These are phyloP conservation scores for Yamadazyma sp. DNA, from an alignment of 805 yeast species.

Conservation along the genomic window DNA sequence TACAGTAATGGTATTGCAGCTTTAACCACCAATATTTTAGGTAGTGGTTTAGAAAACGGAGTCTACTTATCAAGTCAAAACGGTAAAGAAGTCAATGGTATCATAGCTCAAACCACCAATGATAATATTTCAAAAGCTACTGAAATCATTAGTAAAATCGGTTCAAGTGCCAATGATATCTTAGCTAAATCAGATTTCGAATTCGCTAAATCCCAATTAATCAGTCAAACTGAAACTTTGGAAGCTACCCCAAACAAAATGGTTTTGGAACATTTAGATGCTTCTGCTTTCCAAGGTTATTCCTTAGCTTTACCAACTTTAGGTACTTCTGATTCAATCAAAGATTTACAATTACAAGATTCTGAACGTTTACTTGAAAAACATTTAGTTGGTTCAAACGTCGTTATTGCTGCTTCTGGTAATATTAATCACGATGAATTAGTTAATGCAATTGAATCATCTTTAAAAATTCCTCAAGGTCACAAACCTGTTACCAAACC, in stretches of 20 bases:
- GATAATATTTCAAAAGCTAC: conserved; percentile 53
- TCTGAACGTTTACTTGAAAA: conserved; percentile 51
- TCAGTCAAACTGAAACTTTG: conserved; percentile 47
- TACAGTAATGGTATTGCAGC: conserved; percentile 81
- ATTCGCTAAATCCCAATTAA: conserved; percentile 45
- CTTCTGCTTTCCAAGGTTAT: conserved; percentile 85
- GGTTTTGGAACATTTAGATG: conserved; percentile 72
- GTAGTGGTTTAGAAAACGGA: conserved; percentile 47
- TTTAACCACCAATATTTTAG: conserved; percentile 52
- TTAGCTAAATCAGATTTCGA: conserved; percentile 46
- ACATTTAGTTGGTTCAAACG: conserved; percentile 60
- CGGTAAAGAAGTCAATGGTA: conserved; percentile 63
- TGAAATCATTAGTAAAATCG: conserved; percentile 45
- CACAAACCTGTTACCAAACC: conserved; percentile 45
- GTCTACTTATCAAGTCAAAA: conserved; percentile 52
- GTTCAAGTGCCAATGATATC: conserved; percentile 34
- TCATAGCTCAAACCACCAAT: conserved; percentile 52
- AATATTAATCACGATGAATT: conserved; percentile 66
- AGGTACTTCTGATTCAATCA: conserved; percentile 69
- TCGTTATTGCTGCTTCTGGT: conserved; percentile 71
- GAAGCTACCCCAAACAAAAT: conserved; percentile 55
- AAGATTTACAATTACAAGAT: conserved; percentile 57
- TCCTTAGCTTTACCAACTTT: conserved; percentile 72
- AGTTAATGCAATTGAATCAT: conserved; percentile 60
- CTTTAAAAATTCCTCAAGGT: conserved; percentile 50